Evolutionary conservation across 306 rosid genomes (phyloP).

Genomic region (Trichosanthes truncata): DNA sequence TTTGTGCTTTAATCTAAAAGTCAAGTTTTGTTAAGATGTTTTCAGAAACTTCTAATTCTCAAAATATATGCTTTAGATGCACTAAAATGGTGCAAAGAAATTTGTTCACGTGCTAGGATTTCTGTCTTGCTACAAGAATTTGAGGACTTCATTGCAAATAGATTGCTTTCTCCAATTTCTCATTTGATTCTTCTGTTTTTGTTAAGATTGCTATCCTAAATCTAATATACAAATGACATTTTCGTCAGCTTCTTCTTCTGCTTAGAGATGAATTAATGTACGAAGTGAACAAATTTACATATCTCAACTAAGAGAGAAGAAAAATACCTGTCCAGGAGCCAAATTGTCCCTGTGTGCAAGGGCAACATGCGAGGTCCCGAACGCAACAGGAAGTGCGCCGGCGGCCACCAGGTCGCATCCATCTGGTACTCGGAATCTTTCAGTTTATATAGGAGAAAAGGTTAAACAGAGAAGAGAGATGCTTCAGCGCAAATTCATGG

Average conservation of each 20-base stretch:
- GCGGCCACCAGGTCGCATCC: slow-evolving; percentile 86
- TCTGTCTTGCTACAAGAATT: neutral
- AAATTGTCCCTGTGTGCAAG: slow-evolving; percentile 75
- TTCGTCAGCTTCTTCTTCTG: neutral
- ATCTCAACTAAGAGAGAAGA: neutral
- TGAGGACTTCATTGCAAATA: neutral
- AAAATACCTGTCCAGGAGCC: slow-evolving; percentile 54
- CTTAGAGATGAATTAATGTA: neutral
- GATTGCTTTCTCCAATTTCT: neutral
- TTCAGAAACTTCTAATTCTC: neutral
- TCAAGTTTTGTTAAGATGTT: neutral
- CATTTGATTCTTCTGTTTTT: neutral
- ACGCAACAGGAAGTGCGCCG: slow-evolving; percentile 82
- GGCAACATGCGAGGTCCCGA: slow-evolving; percentile 87
- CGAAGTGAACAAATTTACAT: neutral
- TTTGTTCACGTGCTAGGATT: neutral
- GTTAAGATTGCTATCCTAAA: neutral
- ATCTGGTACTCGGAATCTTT: slow-evolving; percentile 73
- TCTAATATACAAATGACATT: neutral
- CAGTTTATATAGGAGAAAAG: neutral
- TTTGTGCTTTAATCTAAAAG: neutral
- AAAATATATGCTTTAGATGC: neutral
- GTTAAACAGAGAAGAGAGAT: neutral
- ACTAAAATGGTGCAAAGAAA: neutral
- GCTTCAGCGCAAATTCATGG: neutral